A percentile compares a stretch with the other conserved stretches of the same genome.
Evolutionary conservation across 352 stramenopile species (phyloP).

Genomic region (Thalassiosira ordinaria): DNA sequence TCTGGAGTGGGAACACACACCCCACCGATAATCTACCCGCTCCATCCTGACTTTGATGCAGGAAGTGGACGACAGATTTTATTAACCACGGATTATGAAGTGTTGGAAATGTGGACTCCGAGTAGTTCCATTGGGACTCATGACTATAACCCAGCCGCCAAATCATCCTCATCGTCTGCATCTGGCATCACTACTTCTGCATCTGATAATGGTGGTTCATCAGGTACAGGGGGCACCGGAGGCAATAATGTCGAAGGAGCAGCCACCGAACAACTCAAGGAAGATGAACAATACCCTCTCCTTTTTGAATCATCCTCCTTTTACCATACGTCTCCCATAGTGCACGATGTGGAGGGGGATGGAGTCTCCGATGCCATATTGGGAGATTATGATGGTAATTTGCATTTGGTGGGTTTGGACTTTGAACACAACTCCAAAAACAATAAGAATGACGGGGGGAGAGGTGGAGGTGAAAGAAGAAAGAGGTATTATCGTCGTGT

Average conservation of each 20-base stretch:
- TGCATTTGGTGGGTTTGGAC: conserved; percentile 57
- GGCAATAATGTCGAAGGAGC: conserved; percentile 15
- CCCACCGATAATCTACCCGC: conserved; percentile 70
- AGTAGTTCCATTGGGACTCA: conserved; percentile 37
- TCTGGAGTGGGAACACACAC: conserved; percentile 44
- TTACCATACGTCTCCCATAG: conserved; percentile 66
- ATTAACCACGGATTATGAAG: conserved; percentile 75
- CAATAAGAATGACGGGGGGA: not conserved
- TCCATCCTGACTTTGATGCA: conserved; percentile 67
- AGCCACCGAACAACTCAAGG: conserved; percentile 67
- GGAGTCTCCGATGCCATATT: conserved; percentile 75
- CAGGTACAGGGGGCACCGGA: too few relatives aligned
- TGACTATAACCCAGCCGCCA: conserved; percentile 14
- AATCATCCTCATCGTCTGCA: conserved; percentile 13
- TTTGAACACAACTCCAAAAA: conserved; percentile 23
- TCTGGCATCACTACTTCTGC: too few relatives aligned
- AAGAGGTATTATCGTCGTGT: conserved; percentile 63
- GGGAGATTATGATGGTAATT: conserved; percentile 59
- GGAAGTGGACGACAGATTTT: conserved; percentile 78
- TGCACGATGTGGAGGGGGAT: conserved; percentile 76
- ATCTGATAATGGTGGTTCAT: too few relatives aligned
- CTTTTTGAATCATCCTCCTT: conserved; percentile 76
- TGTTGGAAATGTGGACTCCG: conserved; percentile 78
- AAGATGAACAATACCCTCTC: conserved; percentile 76
- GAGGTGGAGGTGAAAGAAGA: conserved; percentile 40